Percentiles rank a stretch among this genome's conserved stretches.
Conservation (phyloP, 129 eudicot genomes). For the Lonicera japonica region DNA sequence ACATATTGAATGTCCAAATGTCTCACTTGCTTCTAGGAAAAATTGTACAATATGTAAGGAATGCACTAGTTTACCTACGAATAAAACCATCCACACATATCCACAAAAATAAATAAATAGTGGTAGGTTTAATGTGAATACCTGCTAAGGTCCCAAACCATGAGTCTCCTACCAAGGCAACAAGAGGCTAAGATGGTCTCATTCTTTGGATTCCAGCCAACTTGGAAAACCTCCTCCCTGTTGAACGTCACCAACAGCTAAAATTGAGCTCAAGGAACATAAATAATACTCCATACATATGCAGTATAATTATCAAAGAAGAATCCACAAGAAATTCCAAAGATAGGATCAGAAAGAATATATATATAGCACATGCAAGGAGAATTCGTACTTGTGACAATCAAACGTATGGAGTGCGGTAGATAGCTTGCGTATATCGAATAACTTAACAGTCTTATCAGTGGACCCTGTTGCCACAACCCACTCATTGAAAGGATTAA, state of each 20-base stretch:
- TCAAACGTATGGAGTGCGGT: slow-evolving; percentile 80
- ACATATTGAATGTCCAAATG: too few species aligned
- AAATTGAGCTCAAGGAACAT: background rate
- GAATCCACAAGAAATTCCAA: background rate
- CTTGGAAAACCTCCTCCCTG: slow-evolving; percentile 98
- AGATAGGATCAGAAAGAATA: background rate
- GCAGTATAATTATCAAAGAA: background rate
- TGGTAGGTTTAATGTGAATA: slow-evolving; percentile 19
- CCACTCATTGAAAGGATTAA: slow-evolving; percentile 96
- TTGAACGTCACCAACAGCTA: slow-evolving; percentile 4
- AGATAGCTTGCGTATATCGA: slow-evolving; percentile 71
- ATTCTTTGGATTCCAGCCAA: slow-evolving; percentile 92
- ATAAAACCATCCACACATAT: background rate
- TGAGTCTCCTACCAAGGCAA: slow-evolving; percentile 92
- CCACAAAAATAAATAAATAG: background rate
- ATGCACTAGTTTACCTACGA: background rate
- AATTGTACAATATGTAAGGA: too few species aligned
- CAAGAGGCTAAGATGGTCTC: slow-evolving; percentile 95
- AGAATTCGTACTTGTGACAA: slow-evolving; percentile 68
- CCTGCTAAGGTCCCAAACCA: slow-evolving; percentile 99
- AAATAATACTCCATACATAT: background rate
- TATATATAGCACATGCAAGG: slow-evolving; percentile 1
- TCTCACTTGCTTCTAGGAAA: too few species aligned
- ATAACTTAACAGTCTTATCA: slow-evolving; percentile 83
- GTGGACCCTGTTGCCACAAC: slow-evolving; percentile 94